Base-by-base conservation (phyloP, 1,284 basidiomycete species). In the Ganoderma meredithae region DNA sequence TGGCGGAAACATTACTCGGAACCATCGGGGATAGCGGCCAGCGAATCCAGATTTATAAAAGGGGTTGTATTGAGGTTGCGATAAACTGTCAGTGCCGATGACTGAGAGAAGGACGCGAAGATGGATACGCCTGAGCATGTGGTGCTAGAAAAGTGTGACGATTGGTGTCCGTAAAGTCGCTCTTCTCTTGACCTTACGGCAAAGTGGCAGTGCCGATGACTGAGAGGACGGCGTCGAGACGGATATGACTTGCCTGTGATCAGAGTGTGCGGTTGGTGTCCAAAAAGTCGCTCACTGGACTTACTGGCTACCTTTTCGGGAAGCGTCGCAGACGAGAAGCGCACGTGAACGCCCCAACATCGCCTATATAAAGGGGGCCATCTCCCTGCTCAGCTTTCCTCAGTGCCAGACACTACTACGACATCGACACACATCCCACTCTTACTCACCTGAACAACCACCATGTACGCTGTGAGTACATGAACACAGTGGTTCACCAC, bases 391-490 rank as follows among this genome's bases (percentile, higher is more conserved):
- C 19, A 17, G 52, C 41, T 58, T 47, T 31, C 64, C 64, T 60
- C 69, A 68, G 68, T 55, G 60, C 61, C 52, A 40, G 36, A 61
- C 60, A 67, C 66, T 61, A 31, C 27, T 31, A 62, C 60, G 49
- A 64, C 64, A 52, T 41, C 56, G 9, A 67, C 65, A 31, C 27
- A 43, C 43, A 67, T 58, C 65, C 63, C 64, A 63, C 59, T 40
- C 47, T 19, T 60, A 41, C 60, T 60, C 55, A 58, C 27, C 62
- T 52, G 36, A 43, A 27, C 25, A 33, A 41, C 36, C 62, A 69
- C 41, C 60, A 72, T 72, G 71, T 63, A 64, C 68, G 40, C 69
- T 49, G 71, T 72, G 64, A 65, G 71, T 72, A 12, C 9, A n/a
- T 17, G 33, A 15, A 41, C 40, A 25, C 27, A 41, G n/a, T n/a